phyloP scores from a whole-genome alignment of 202 grass and related monocot species.

The Setaria italica region DNA sequence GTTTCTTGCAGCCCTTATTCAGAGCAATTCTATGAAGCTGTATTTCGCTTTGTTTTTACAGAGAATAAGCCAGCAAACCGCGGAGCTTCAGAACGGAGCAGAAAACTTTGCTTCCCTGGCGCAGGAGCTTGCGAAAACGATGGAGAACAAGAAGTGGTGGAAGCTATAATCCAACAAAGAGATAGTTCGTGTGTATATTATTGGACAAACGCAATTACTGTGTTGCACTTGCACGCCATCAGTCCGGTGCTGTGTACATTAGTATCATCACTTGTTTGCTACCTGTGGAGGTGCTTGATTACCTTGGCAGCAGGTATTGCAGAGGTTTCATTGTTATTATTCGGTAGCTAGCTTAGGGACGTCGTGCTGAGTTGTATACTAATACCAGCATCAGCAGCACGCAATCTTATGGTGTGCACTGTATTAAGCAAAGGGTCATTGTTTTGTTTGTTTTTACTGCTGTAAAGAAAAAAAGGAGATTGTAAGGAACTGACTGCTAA shows the following conservation, averaged over 20 bases:
- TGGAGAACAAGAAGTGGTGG: constrained; percentile 99
- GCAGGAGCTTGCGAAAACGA: constrained; percentile 81
- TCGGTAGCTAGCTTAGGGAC: constrained; percentile 23
- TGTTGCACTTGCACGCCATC: background rate
- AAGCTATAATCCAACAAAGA: constrained; percentile 56
- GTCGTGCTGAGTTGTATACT: constrained; percentile 29
- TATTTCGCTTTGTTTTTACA: constrained; percentile 38
- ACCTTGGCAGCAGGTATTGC: background rate
- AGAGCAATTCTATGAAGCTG: constrained; percentile 1
- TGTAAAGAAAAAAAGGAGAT: constrained; percentile 20
- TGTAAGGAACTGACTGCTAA: too few relatives aligned
- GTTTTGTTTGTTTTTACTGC: background rate
- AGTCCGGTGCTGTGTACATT: constrained; percentile 15
- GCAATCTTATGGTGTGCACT: background rate
- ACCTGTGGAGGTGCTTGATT: background rate
- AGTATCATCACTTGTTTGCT: background rate
- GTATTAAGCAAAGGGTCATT: background rate
- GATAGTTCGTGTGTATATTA: background rate
- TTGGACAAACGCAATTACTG: background rate
- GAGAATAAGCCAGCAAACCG: constrained; percentile 82
- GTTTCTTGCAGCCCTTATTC: background rate
- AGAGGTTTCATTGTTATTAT: background rate
- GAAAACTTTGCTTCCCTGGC: constrained; percentile 83
- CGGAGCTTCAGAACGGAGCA: constrained; percentile 79
- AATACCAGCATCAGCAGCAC: background rate